These are phyloP conservation scores for Rhizopogon rudus DNA, from an alignment of 768 basidiomycete genomes.

Conservation along the genomic window DNA sequence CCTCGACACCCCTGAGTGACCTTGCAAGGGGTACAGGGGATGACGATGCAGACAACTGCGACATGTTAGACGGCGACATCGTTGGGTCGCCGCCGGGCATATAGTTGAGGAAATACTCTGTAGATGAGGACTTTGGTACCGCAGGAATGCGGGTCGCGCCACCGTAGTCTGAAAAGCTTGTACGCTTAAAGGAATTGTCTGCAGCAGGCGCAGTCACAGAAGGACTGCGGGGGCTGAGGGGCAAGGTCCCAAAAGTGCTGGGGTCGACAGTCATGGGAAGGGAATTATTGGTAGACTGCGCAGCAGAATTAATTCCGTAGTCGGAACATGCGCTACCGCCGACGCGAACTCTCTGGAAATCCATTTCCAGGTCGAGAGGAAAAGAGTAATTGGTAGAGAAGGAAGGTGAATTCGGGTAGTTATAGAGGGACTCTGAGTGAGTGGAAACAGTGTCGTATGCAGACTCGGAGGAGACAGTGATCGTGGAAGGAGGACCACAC, in stretches of 20 bases:
- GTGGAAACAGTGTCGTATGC: conserved; percentile 65
- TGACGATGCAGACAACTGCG: conserved; percentile 42
- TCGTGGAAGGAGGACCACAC: conserved; percentile 69
- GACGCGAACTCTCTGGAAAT: conserved; percentile 59
- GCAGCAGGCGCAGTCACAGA: conserved; percentile 28
- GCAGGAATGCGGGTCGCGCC: conserved; percentile 43
- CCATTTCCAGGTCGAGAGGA: conserved; percentile 68
- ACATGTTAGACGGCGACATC: conserved; percentile 53
- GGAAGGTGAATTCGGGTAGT: conserved; percentile 51
- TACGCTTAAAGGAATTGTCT: conserved; percentile 33
- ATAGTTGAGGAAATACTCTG: conserved; percentile 36
- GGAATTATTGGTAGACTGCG: conserved; percentile 34
- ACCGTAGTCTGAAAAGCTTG: conserved; percentile 67
- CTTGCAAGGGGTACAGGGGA: conserved; percentile 34
- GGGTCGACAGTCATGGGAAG: conserved; percentile 43
- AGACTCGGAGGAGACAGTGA: conserved; percentile 77
- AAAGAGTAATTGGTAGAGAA: conserved; percentile 49
- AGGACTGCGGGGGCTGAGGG: conserved; percentile 53
- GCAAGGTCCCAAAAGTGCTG: conserved; percentile 52
- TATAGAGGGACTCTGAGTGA: conserved; percentile 68
- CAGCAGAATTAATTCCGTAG: conserved; percentile 37
- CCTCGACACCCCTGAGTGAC: conserved; percentile 35
- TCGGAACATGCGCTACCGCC: conserved; percentile 44
- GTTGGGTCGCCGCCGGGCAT: conserved; percentile 33
- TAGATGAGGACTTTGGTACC: conserved; percentile 45